Evolutionary conservation across 2,329 filamentous ascomycete genomes (phyloP).

Genomic region (Penicillium oxalicum): DNA sequence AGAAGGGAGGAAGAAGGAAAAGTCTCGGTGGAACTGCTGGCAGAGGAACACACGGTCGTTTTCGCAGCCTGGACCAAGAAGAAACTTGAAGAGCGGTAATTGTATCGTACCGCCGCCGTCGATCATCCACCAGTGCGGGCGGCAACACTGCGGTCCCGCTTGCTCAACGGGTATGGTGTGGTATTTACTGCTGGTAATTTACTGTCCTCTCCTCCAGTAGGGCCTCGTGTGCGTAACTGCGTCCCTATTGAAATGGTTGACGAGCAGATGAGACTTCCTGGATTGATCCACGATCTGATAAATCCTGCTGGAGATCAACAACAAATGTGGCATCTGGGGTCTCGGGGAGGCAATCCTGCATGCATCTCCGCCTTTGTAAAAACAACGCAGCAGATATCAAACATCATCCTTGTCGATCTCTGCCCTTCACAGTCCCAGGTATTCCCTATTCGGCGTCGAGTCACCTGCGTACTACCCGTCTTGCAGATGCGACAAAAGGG

Average conservation of each 20-base stretch:
- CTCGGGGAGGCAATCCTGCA: too few relatives aligned
- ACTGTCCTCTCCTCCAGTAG: background rate
- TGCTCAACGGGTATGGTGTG: background rate
- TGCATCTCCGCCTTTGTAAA: too few relatives aligned
- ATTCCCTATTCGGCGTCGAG: constrained; percentile 2
- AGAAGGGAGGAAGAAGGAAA: constrained; percentile 17
- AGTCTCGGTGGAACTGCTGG: constrained; percentile 13
- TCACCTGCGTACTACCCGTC: constrained; percentile 2
- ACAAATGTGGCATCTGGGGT: too few relatives aligned
- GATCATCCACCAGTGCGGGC: constrained; percentile 9
- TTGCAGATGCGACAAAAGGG: background rate
- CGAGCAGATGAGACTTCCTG: too few relatives aligned
- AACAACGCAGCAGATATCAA: background rate
- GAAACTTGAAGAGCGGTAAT: constrained; percentile 11
- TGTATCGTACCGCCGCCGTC: constrained; percentile 12
- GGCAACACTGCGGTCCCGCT: constrained; percentile 9
- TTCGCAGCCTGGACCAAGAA: constrained; percentile 11
- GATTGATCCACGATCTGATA: too few relatives aligned
- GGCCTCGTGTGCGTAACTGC: background rate
- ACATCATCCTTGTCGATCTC: constrained; percentile 1
- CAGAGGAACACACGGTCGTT: background rate
- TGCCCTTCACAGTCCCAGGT: background rate
- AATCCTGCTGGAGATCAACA: too few relatives aligned
- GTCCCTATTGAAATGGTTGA: background rate
- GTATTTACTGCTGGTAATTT: background rate